Conservation (phyloP, 2,329 filamentous ascomycete genomes). For the Aspergillus chevalieri region DNA sequence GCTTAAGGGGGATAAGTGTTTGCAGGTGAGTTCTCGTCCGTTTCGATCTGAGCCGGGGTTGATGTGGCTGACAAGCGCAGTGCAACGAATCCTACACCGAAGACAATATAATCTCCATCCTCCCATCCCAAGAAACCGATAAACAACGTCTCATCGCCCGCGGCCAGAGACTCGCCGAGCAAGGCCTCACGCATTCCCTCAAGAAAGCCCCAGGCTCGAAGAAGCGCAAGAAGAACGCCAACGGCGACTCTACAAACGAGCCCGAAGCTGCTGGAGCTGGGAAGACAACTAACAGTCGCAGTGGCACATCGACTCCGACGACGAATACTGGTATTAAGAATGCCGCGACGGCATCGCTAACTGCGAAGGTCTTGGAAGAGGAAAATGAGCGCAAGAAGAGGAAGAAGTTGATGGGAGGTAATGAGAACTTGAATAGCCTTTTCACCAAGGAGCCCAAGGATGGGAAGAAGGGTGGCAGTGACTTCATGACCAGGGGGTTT, state of each 20-base stretch:
- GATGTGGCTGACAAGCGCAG: conserved; percentile 31
- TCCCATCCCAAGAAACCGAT: conserved; percentile 66
- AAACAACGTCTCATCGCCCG: conserved; percentile 61
- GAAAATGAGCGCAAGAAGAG: conserved; percentile 77
- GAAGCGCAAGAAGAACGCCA: conserved; percentile 68
- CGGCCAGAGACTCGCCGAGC: conserved; percentile 60
- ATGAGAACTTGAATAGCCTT: conserved; percentile 51
- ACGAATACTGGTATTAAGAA: conserved; percentile 70
- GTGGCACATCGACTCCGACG: conserved; percentile 28
- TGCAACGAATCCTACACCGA: conserved; percentile 69
- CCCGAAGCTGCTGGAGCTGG: conserved; percentile 20
- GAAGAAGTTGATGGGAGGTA: conserved; percentile 61
- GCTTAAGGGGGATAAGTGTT: conserved; percentile 59
- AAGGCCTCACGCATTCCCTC: conserved; percentile 74
- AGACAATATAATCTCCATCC: conserved; percentile 74
- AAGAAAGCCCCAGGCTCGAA: conserved; percentile 67
- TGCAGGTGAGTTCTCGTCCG: conserved; percentile 40
- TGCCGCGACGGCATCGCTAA: conserved; percentile 73
- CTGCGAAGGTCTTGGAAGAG: conserved; percentile 78
- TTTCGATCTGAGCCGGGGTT: no score
- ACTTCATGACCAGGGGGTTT: conserved; percentile 57
- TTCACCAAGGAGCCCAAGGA: conserved; percentile 44
- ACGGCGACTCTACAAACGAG: conserved; percentile 29
- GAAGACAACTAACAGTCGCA: conserved; percentile 17
- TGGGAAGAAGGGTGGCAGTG: conserved; percentile 40